Base-by-base conservation (phyloP, 805 yeast genomes). In the Nakazawaea populi region DNA sequence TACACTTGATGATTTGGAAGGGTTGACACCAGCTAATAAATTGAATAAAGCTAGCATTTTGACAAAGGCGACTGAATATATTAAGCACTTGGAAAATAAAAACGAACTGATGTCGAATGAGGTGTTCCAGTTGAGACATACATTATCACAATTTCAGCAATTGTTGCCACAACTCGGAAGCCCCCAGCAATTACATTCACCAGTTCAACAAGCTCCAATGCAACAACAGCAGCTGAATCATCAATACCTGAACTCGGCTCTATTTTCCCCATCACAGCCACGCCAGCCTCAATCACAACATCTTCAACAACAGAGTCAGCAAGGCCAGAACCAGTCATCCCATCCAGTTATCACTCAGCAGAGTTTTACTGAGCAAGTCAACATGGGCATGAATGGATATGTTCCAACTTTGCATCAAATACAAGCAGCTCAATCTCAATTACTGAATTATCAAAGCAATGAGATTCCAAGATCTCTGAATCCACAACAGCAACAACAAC, bases 31-130 rank as follows among this genome's bases (percentile, higher is more conserved):
- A 0, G 90, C 91, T 8, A 67, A 79, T 35, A 86, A 86, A 62
- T 70, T 88, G 50, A 87, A 86, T 64, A 87, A 87, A 65, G 94
- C 92, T 11, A 84, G 85, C 31, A 85, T 87, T 11, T 69, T 87
- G 48, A 74, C 88, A 38, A 87, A 87, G 60, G 88, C 91, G 7
- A 83, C 89, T 1, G 95, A 87, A 66, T 88, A 88, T 64, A 87
- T 87, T 60, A 73, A 76, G 60, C 89, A 86, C 62, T 69, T 87
- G 55, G 90, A 87, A 63, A 62, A 68, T 49, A 79, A 83, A 54
- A 86, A 85, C 58, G 63, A 65, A 3, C 63, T 68, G 36, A 68
- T 87, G 58, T 61, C 63, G 48, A 63, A 71, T 54, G 89, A 87
- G 63, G 71, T 82, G 50, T 70, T 74, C 39, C 76, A 76, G 48